A percentile compares a stretch with the other conserved stretches of the same genome.
phyloP scores from a whole-genome alignment of 495 filamentous ascomycete species.

The Penicillium chermesinum region DNA sequence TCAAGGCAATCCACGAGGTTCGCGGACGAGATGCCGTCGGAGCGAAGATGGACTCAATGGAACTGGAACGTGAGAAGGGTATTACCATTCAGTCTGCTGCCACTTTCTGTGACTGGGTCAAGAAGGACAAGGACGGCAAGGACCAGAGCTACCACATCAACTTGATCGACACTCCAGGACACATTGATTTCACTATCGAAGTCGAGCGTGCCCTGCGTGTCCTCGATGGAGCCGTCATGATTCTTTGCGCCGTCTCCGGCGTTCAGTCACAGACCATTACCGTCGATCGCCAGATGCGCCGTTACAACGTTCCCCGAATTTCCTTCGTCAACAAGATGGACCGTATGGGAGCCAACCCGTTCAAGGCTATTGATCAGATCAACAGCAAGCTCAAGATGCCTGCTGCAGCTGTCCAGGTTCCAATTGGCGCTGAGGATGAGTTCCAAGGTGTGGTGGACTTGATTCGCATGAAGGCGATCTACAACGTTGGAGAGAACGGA shows the following conservation, averaged over 20 bases:
- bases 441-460: slow-evolving; percentile 95
- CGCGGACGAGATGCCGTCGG: slow-evolving; percentile 92
- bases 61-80: slow-evolving; percentile 94
- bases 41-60: slow-evolving; percentile 99
- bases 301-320: slow-evolving; percentile 93
- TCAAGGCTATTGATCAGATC: slow-evolving; percentile 96
- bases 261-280: slow-evolving; percentile 98
- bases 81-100: slow-evolving; percentile 98
- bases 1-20: slow-evolving; percentile 96
- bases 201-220: slow-evolving; percentile 95
- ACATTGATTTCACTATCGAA: slow-evolving; percentile 99
- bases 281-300: slow-evolving; percentile 96
- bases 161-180: slow-evolving; percentile 96
- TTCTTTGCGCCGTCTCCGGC: slow-evolving; percentile 94
- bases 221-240: slow-evolving; percentile 96
- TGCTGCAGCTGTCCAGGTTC: slow-evolving; percentile 91
- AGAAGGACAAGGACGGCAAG: slow-evolving; percentile 63
- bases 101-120: slow-evolving; percentile 97
- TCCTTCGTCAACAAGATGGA: slow-evolving; percentile 99
- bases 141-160: slow-evolving; percentile 96
- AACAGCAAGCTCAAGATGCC: slow-evolving; percentile 89
- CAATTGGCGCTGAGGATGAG: slow-evolving; percentile 87
- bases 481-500: slow-evolving; percentile 80
- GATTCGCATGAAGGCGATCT: slow-evolving; percentile 86
- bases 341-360: slow-evolving; percentile 96